Conservation (phyloP, 352 stramenopile species). For the Phytophthora palmivora region DNA sequence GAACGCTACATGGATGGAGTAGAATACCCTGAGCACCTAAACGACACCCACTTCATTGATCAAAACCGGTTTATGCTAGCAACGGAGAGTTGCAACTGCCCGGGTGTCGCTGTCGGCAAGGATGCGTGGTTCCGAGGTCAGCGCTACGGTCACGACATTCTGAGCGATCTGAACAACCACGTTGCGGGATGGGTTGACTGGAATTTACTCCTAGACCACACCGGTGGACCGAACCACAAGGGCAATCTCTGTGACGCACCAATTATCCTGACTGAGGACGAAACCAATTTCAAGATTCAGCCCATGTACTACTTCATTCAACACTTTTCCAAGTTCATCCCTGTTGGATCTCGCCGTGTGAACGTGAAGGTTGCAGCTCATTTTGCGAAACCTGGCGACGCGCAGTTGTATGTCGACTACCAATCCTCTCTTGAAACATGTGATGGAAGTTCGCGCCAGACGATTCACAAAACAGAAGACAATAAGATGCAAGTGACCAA, state of each 20-base stretch:
- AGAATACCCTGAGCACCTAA: constrained; percentile 73
- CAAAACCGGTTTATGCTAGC: constrained; percentile 67
- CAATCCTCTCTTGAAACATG: constrained; percentile 56
- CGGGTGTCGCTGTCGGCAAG: constrained; percentile 56
- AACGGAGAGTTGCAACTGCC: constrained; percentile 80
- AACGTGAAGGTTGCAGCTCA: constrained; percentile 48
- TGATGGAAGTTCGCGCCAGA: constrained; percentile 66
- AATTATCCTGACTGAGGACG: constrained; percentile 74
- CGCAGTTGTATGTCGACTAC: constrained; percentile 60
- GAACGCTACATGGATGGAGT: constrained; percentile 77
- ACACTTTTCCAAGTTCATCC: constrained; percentile 88
- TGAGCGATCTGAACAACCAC: constrained; percentile 91
- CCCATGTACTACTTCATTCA: constrained; percentile 92
- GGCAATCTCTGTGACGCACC: constrained; percentile 80
- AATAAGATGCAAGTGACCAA: constrained; percentile 67
- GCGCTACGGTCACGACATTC: constrained; percentile 89
- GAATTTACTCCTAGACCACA: constrained; percentile 91
- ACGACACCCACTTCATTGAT: constrained; percentile 82
- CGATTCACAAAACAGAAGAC: constrained; percentile 55
- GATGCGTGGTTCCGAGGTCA: constrained; percentile 86
- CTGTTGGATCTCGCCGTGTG: constrained; percentile 65
- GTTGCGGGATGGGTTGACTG: constrained; percentile 91
- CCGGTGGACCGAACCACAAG: constrained; percentile 89
- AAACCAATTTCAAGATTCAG: constrained; percentile 66
- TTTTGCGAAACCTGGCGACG: constrained; percentile 61